These are phyloP conservation scores for Haematococcus sp. DNA, from an alignment of 139 green algal genomes.

Conservation along the genomic window DNA sequence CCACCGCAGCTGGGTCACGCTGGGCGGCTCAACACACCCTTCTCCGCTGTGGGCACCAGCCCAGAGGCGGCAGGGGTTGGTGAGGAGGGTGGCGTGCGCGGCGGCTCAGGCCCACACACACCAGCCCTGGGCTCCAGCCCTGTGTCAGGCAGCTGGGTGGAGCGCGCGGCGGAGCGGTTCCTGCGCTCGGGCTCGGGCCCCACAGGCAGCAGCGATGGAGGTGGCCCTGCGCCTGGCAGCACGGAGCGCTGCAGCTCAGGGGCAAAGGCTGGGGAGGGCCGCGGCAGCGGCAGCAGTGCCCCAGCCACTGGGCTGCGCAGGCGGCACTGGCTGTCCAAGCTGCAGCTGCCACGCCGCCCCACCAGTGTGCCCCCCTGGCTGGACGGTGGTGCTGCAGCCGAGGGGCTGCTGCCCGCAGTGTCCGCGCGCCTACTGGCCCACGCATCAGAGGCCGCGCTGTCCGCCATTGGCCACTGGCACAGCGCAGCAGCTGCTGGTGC, in stretches of 20 bases:
- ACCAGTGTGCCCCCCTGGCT: slow-evolving; percentile 9
- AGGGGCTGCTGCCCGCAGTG: neutral
- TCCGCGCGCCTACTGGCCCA: neutral
- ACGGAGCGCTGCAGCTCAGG: neutral
- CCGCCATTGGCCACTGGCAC: neutral
- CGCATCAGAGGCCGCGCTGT: slow-evolving; percentile 1
- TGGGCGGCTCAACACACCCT: neutral
- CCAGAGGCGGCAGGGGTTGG: neutral
- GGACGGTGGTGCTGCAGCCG: neutral
- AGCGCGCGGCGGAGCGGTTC: neutral
- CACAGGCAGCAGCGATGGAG: neutral
- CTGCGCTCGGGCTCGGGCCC: neutral
- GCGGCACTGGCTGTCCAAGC: neutral
- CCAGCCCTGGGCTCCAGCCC: slow-evolving; percentile 3
- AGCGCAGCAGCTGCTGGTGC: neutral
- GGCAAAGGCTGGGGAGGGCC: neutral
- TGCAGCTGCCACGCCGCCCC: neutral
- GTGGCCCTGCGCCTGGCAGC: neutral
- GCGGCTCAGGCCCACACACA: neutral
- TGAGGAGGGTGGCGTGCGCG: neutral
- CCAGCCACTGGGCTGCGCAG: too few relatives aligned
- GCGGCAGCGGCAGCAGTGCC: too few relatives aligned
- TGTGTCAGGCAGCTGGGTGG: slow-evolving; percentile 4
- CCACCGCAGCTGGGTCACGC: neutral
- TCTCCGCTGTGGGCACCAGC: neutral